phyloP scores from a whole-genome alignment of 352 stramenopile genomes.

The Lagenidium giganteum region DNA sequence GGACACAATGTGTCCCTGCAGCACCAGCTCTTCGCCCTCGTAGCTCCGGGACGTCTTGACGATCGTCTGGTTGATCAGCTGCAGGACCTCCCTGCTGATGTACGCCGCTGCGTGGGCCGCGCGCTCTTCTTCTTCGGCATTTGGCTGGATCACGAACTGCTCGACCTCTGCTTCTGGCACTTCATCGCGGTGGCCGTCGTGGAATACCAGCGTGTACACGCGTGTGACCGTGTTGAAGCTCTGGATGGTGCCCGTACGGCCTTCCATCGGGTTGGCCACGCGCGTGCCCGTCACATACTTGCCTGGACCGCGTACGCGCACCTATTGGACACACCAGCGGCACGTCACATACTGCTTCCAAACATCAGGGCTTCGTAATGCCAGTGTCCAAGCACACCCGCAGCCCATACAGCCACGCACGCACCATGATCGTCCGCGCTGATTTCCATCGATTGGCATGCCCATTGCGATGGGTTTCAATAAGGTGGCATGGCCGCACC shows the following conservation, averaged over 20 bases:
- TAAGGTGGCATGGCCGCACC: no score
- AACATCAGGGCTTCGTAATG: no score
- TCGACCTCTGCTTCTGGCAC: slow-evolving; percentile 25
- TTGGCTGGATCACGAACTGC: slow-evolving; percentile 28
- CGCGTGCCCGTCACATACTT: no score
- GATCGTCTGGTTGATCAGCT: slow-evolving; percentile 30
- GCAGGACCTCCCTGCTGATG: slow-evolving; percentile 20
- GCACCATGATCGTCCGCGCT: no score
- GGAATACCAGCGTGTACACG: slow-evolving; percentile 47
- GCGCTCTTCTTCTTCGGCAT: not conserved
- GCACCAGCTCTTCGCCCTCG: slow-evolving; percentile 30
- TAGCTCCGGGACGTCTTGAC: slow-evolving; percentile 44
- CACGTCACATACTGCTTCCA: no score
- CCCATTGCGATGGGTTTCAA: no score
- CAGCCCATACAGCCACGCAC: no score
- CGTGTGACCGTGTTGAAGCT: slow-evolving; percentile 30
- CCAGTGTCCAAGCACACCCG: no score
- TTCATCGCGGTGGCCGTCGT: slow-evolving; percentile 38
- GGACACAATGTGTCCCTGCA: slow-evolving; percentile 34
- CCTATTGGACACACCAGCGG: no score
- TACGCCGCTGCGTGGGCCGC: not conserved
- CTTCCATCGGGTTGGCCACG: slow-evolving; percentile 54
- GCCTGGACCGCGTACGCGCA: no score
- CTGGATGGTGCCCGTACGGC: slow-evolving; percentile 46
- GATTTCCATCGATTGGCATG: no score